These are phyloP conservation scores for Laburnicola sp. DNA, from an alignment of 2,329 filamentous ascomycete genomes.

Conservation along the genomic window DNA sequence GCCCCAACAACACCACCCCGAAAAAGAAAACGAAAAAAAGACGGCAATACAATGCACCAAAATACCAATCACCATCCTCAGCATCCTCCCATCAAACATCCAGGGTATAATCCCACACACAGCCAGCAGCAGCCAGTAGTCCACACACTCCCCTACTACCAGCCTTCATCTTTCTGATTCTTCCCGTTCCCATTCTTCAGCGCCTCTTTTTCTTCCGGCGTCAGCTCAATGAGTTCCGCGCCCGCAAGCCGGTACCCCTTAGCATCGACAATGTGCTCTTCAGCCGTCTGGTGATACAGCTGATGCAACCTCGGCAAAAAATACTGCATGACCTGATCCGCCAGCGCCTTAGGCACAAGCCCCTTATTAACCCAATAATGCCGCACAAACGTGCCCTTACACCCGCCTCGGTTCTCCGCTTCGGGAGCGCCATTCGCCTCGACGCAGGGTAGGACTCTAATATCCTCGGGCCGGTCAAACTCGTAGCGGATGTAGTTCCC, in stretches of 20 bases:
- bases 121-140: too few species aligned
- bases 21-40: too few species aligned
- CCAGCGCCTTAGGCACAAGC: constrained; percentile 35
- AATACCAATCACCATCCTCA: too few species aligned
- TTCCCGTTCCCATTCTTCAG: constrained; percentile 26
- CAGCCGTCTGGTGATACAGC: constrained; percentile 32
- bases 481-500: constrained; percentile 46
- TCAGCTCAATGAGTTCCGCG: constrained; percentile 38
- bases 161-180: constrained; percentile 44
- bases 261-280: constrained; percentile 38
- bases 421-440: constrained; percentile 46
- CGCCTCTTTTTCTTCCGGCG: constrained; percentile 34
- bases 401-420: constrained; percentile 37
- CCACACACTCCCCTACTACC: background rate
- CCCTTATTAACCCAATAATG: constrained; percentile 46
- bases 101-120: too few species aligned
- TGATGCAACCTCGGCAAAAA: constrained; percentile 41
- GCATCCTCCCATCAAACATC: too few species aligned
- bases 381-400: constrained; percentile 45
- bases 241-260: constrained; percentile 41
- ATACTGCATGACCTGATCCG: constrained; percentile 44
- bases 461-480: constrained; percentile 42
- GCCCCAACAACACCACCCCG: too few species aligned
- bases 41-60: too few species aligned
- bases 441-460: constrained; percentile 43